Base-by-base conservation (phyloP, 1,284 basidiomycete genomes). In the Ganoderma sinense region DNA sequence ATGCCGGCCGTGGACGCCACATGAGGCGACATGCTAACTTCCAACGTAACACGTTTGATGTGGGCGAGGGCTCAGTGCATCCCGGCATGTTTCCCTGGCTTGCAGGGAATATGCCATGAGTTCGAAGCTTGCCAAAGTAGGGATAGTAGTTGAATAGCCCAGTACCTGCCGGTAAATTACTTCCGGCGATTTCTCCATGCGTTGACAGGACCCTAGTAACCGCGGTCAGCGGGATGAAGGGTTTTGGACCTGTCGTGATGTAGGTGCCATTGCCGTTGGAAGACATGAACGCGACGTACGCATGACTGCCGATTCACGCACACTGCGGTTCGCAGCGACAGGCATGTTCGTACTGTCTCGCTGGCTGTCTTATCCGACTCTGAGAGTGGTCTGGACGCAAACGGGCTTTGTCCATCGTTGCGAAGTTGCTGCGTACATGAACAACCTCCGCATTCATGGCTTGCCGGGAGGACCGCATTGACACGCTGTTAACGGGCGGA, bases 51-150 rank as follows among this genome's bases (percentile, higher is more conserved):
- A 23, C 33, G 56, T 59, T 59, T 59, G 56, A 59, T 39, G 56
- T n/a, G 18, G 56, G n/a, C 20, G 36, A 18, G 56, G n/a, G 18
- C n/a, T 39, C n/a, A n/a, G n/a, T 36, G 23, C 7, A 36, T 59
- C n/a, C n/a, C 56, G 56, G 56, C 36, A 59, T 59, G 33, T 59
- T 36, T 59, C 56, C 20, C 56, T 33, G 56, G 33, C 56, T 18
- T 59, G 56, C 33, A 23, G 13, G 11, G 36, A 13, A 23, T n/a
- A 58, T n/a, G 56, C 33, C 31, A 36, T 58, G 56, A 31, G 8
- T 39, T 36, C 56, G n/a, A 10, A 39, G 10, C 36, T 39, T 33
- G 56, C 56, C 36, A 23, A 59, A 59, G 56, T 39, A 39, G 56
- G 56, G 56, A 59, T 59, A 59, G 56, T 10, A n/a, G 7, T 56